These are phyloP conservation scores for Saussurea involucrata DNA, from an alignment of 129 eudicot species.

Conservation along the genomic window DNA sequence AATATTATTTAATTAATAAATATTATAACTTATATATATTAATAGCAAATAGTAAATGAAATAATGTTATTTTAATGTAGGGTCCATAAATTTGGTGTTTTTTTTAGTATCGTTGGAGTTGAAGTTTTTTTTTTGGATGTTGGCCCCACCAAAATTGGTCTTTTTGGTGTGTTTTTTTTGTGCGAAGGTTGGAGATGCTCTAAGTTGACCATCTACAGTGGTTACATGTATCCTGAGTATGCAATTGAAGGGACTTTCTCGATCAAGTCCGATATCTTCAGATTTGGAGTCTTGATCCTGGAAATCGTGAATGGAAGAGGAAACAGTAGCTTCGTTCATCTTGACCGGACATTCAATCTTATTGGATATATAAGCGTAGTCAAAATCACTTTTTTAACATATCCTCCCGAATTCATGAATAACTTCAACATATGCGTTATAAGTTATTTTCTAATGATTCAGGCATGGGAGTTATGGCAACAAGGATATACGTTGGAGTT, in stretches of 20 bases:
- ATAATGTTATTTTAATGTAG: too few species aligned
- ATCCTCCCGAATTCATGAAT: neutral
- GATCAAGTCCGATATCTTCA: conserved; percentile 27
- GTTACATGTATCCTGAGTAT: conserved; percentile 32
- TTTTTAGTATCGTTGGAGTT: too few species aligned
- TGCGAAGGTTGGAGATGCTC: too few species aligned
- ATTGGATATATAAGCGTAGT: conserved; percentile 38
- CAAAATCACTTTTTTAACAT: neutral
- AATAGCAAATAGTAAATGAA: too few species aligned
- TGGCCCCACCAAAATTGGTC: too few species aligned
- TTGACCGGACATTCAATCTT: conserved; percentile 25
- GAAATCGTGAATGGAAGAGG: conserved; percentile 29
- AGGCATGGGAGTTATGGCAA: conserved; percentile 55
- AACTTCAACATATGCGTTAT: neutral
- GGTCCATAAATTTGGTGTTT: too few species aligned
- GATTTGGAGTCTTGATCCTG: conserved; percentile 28
- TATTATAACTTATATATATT: too few species aligned
- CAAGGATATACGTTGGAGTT: conserved; percentile 23
- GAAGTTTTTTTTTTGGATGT: too few species aligned
- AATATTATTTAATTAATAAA: too few species aligned
- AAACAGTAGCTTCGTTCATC: conserved; percentile 17
- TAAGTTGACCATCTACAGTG: neutral
- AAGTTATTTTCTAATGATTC: neutral
- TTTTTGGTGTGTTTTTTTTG: too few species aligned
- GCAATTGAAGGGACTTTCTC: conserved; percentile 32